Evolutionary conservation across 1,284 basidiomycete genomes (phyloP).

Genomic region (Rhodotorula sp.): DNA sequence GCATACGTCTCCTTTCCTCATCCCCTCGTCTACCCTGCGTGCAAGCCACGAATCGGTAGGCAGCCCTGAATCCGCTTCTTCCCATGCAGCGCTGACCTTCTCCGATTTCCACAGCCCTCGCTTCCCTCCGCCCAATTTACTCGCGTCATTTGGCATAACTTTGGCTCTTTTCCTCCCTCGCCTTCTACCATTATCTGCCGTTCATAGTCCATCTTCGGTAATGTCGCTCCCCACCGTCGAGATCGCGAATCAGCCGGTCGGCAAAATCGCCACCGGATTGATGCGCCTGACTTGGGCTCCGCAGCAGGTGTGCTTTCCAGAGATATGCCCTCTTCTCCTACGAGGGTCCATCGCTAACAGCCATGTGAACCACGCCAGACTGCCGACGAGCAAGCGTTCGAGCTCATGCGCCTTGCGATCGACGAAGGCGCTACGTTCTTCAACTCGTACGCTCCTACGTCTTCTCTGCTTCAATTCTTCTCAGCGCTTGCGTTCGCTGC

Average conservation of each 20-base stretch:
- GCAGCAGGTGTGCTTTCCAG: neutral
- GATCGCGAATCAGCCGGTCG: neutral
- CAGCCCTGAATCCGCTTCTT: too few relatives aligned
- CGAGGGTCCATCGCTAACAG: too few relatives aligned
- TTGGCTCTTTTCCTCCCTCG: neutral
- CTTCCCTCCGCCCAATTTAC: too few relatives aligned
- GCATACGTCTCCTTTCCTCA: neutral
- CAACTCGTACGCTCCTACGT: constrained; percentile 7
- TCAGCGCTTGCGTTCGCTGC: neutral
- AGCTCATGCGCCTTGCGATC: constrained; percentile 33
- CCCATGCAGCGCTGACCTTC: too few relatives aligned
- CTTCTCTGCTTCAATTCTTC: neutral
- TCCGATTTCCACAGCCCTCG: too few relatives aligned
- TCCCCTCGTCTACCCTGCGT: neutral
- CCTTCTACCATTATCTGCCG: neutral
- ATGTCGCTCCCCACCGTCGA: neutral
- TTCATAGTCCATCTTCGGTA: neutral
- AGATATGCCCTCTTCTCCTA: too few relatives aligned
- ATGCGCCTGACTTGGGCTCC: constrained; percentile 20
- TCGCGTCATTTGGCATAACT: neutral
- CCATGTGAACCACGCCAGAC: constrained; percentile 2
- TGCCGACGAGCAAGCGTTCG: constrained; percentile 43
- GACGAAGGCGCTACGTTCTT: constrained; percentile 15
- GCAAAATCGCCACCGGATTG: constrained; percentile 9
- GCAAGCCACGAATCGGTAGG: too few relatives aligned